Base-by-base conservation (phyloP, 768 basidiomycete species). In the Chalciporus piperatus region DNA sequence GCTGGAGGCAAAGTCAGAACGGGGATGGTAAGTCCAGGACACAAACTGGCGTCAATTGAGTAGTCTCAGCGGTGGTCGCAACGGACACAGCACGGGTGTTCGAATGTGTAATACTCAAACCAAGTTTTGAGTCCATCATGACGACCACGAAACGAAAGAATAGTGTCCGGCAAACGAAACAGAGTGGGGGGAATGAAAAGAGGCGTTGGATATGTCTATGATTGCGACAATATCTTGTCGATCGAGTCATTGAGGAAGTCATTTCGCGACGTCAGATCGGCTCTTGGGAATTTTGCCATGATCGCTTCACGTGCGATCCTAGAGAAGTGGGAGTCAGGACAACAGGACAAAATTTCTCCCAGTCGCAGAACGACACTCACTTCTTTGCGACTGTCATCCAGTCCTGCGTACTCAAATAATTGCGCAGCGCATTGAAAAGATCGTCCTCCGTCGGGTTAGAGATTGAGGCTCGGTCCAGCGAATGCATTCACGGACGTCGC, bases 321-420 rank as follows among this genome's bases (percentile, higher is more conserved):
- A 22, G 14, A 42, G 42, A 9, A 47, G 16, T 43, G 51, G 41
- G 32, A 5, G 35, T 32, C 51, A 46, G 45, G 28, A 52, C 48
- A n/a, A n/a, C n/a, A n/a, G n/a, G n/a, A n/a, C n/a, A 56, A 51
- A 20, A 33, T 45, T 49, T n/a, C n/a, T 27, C 38, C 32, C 4
- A 32, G 20, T 13, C 28, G 51, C 20, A 30, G 23, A 25, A 48
- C n/a, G 54, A 51, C 3, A 75, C 90, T 69, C 63, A 95, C 90
- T 92, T 94, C 80, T 94, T 94, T 66, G 92, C 93, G 54, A 97
- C 92, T 50, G 84, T 88, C 95, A 97, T 96, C 64, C 96, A 70
- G 69, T 98, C 93, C 71, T 96, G 93, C 13, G 88, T 91, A 56
- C 92, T 89, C 59, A 98, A 68, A 64, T 93, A 95, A 56, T 81